phyloP scores from a whole-genome alignment of 2,329 filamentous ascomycete species.

The Fusarium neocosmosporiellum region DNA sequence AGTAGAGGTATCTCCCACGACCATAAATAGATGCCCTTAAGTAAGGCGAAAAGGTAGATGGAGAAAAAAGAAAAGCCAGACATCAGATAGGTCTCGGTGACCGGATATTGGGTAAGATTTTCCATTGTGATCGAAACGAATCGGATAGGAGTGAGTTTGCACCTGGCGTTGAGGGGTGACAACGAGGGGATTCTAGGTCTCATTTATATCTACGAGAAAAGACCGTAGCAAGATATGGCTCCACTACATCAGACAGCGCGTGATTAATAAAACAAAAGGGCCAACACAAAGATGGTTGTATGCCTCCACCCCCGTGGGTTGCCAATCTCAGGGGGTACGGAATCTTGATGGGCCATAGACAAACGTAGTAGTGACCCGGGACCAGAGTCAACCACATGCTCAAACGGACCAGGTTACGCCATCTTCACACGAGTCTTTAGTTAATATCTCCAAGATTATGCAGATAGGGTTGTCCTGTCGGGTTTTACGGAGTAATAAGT shows the following conservation, averaged over 20 bases:
- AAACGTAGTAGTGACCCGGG: not conserved
- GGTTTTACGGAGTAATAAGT: not conserved
- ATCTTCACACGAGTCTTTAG: not conserved
- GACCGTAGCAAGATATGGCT: not conserved
- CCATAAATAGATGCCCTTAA: not conserved
- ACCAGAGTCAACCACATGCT: not conserved
- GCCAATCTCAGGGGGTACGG: not conserved
- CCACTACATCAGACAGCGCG: not conserved
- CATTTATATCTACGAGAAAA: not conserved
- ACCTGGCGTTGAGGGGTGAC: not conserved
- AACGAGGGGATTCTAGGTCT: not conserved
- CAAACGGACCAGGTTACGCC: not conserved
- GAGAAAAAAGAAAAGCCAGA: not conserved
- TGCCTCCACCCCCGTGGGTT: not conserved
- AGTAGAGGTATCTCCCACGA: not conserved
- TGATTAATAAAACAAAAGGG: constrained; percentile 22
- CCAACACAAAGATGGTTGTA: constrained; percentile 12
- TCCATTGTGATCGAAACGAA: not conserved
- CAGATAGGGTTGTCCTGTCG: not conserved
- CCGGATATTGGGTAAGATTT: not conserved
- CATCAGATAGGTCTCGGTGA: not conserved
- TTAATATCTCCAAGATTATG: not conserved
- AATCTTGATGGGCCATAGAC: not conserved
- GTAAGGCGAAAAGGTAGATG: not conserved
- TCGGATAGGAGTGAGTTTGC: not conserved